These are phyloP conservation scores for Wickerhamomyces mucosus DNA, from an alignment of 805 yeast species.

Conservation along the genomic window DNA sequence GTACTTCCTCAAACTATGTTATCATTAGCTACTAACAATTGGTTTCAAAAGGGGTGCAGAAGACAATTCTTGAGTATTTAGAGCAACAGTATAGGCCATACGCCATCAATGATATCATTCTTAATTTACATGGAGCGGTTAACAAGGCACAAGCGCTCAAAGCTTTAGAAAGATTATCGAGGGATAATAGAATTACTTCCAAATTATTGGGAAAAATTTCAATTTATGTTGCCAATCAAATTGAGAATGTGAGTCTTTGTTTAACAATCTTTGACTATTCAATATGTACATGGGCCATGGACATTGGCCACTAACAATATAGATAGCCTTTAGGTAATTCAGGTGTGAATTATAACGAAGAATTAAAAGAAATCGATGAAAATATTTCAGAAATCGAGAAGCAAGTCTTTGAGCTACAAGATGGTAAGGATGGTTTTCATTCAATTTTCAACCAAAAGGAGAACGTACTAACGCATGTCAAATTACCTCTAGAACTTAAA, in stretches of 20 bases:
- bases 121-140: constrained; percentile 33
- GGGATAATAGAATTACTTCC: constrained; percentile 23
- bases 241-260: constrained; percentile 12
- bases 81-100: constrained; percentile 38
- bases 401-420: too few species aligned
- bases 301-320: too few species aligned
- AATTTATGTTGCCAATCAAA: constrained; percentile 33
- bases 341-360: constrained; percentile 1
- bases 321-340: too few species aligned
- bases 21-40: too few species aligned
- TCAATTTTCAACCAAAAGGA: too few species aligned
- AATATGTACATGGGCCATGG: too few species aligned
- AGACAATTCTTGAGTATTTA: constrained; percentile 27
- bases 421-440: too few species aligned
- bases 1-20: too few species aligned
- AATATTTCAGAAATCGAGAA: too few species aligned
- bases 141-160: constrained; percentile 25
- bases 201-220: constrained; percentile 36
- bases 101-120: constrained; percentile 34
- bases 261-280: too few species aligned
- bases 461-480: too few species aligned
- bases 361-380: neutral
- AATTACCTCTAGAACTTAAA: constrained; percentile 6
- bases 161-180: constrained; percentile 27
- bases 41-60: constrained; percentile 21